Evolutionary conservation across 2,329 filamentous ascomycete species (phyloP).

Genomic region (Cladosporium colombiae): DNA sequence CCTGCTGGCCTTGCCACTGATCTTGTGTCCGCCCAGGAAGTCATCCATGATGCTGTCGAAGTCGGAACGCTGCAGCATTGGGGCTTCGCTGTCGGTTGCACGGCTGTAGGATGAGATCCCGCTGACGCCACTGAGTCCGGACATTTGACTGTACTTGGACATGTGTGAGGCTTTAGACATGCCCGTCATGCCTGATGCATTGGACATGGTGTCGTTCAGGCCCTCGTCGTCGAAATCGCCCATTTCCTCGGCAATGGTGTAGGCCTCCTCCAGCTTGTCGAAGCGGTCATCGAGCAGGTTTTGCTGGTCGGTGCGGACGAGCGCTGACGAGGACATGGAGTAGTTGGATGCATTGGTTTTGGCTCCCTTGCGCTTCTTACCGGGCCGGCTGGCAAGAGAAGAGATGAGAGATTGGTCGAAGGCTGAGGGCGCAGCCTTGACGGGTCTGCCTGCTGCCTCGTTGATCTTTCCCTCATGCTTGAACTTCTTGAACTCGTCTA

Average conservation of each 20-base stretch:
- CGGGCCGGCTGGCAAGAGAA: conserved; percentile 70
- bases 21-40: conserved; percentile 75
- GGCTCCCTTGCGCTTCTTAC: conserved; percentile 94
- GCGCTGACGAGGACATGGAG: conserved; percentile 86
- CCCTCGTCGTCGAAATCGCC: conserved; percentile 31
- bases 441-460: conserved; percentile 46
- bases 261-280: conserved; percentile 83
- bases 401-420: conserved; percentile 71
- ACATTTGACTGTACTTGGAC: conserved; percentile 36
- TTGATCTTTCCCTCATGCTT: conserved; percentile 65
- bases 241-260: conserved; percentile 52
- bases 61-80: conserved; percentile 65
- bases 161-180: conserved; percentile 50
- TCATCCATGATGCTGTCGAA: conserved; percentile 93
- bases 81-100: conserved; percentile 42
- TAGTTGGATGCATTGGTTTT: conserved; percentile 84
- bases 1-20: conserved; percentile 65
- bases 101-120: conserved; percentile 39
- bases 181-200: conserved; percentile 51
- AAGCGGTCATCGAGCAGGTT: conserved; percentile 85
- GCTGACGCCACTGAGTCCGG: conserved; percentile 41
- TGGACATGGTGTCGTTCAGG: conserved; percentile 44
- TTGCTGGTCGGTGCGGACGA: conserved; percentile 84
- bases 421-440: conserved; percentile 58
- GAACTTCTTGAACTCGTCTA: conserved; percentile 91